These are phyloP conservation scores for Ceratocystis huliohia DNA, from an alignment of 2,329 filamentous ascomycete species.

Conservation along the genomic window DNA sequence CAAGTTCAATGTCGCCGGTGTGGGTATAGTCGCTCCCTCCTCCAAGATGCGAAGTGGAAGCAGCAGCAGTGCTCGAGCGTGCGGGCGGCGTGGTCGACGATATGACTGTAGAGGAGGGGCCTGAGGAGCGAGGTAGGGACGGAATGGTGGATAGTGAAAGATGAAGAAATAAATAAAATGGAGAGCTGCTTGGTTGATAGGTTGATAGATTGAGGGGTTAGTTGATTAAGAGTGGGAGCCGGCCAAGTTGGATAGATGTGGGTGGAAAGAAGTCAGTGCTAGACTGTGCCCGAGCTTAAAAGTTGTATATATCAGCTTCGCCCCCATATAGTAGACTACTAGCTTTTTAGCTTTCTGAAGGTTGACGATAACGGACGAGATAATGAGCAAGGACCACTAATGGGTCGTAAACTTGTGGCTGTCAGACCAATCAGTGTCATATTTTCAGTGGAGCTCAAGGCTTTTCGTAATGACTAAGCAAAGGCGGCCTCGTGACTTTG, in stretches of 20 bases:
- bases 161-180: background rate
- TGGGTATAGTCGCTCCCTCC: conserved; percentile 18
- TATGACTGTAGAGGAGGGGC: conserved; percentile 31
- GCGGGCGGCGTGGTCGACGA: conserved; percentile 12
- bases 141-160: conserved; percentile 29
- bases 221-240: background rate
- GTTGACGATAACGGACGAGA: conserved; percentile 9
- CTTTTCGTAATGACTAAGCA: background rate
- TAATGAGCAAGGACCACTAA: background rate
- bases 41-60: conserved; percentile 17
- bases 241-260: background rate
- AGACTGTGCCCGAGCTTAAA: background rate
- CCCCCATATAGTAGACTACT: background rate
- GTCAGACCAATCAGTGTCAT: background rate
- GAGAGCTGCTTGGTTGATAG: background rate
- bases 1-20: conserved; percentile 32
- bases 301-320: background rate
- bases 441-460: background rate
- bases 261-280: conserved; percentile 5
- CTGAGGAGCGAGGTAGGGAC: conserved; percentile 24
- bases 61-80: background rate
- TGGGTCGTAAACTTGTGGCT: background rate
- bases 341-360: background rate
- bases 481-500: background rate
- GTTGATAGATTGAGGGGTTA: background rate